Evolutionary conservation across 2,329 filamentous ascomycete genomes (phyloP).

Genomic region (Epichloe gansuensis): DNA sequence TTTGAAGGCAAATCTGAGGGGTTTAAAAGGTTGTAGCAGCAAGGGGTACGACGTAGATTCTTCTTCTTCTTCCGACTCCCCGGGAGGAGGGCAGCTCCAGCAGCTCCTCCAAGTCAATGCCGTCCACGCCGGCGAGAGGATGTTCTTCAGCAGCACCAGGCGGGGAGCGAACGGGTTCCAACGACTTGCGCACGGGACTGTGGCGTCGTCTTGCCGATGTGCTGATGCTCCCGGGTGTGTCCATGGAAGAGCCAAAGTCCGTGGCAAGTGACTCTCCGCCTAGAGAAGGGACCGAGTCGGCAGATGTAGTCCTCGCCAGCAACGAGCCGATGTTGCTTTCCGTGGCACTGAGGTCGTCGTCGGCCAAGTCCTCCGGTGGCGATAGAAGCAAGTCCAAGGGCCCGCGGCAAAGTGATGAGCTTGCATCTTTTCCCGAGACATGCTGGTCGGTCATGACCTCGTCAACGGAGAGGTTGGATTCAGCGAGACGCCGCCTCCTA

Average conservation of each 20-base stretch:
- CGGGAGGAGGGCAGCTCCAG: slow-evolving; percentile 26
- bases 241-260: slow-evolving; percentile 35
- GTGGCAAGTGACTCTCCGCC: slow-evolving; percentile 41
- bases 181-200: slow-evolving; percentile 32
- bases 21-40: slow-evolving; percentile 29
- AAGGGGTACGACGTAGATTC: slow-evolving; percentile 12
- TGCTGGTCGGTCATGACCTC: slow-evolving; percentile 42
- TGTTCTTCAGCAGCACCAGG: slow-evolving; percentile 39
- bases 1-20: slow-evolving; percentile 49
- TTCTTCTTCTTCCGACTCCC: slow-evolving; percentile 10
- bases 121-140: slow-evolving; percentile 29
- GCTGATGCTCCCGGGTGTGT: slow-evolving; percentile 33
- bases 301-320: slow-evolving; percentile 41
- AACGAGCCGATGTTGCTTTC: slow-evolving; percentile 41
- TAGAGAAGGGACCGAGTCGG: slow-evolving; percentile 50
- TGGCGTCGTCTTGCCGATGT: slow-evolving; percentile 19
- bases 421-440: slow-evolving; percentile 46
- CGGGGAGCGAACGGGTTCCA: slow-evolving; percentile 45
- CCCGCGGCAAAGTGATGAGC: slow-evolving; percentile 38
- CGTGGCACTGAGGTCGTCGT: slow-evolving; percentile 35
- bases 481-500: slow-evolving; percentile 15
- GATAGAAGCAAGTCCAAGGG: slow-evolving; percentile 49
- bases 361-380: slow-evolving; percentile 44
- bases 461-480: slow-evolving; percentile 36
- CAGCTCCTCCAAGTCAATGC: slow-evolving; percentile 37